Evolutionary conservation across 805 yeast genomes (phyloP).

Genomic region (Wickerhamiella bombiphila): DNA sequence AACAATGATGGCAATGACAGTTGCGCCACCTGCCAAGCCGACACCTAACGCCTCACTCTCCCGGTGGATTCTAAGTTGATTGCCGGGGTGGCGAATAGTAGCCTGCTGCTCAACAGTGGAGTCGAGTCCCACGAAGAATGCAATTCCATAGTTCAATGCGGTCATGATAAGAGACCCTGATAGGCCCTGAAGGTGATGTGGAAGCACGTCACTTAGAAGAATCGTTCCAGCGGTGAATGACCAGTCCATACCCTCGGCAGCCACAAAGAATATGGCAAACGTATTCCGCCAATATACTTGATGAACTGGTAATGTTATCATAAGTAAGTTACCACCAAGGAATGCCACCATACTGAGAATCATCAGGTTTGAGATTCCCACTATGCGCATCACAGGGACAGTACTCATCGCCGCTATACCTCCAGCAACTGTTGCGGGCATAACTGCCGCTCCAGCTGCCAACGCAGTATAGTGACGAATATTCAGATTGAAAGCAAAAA

Average conservation of each 20-base stretch:
- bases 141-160: conserved; percentile 54
- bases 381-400: conserved; percentile 20
- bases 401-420: conserved; percentile 39
- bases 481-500: conserved; percentile 37
- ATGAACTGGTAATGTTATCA: conserved; percentile 40
- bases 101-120: conserved; percentile 42
- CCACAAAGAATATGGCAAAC: conserved; percentile 39
- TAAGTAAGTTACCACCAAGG: conserved; percentile 37
- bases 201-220: conserved; percentile 42
- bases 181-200: conserved; percentile 53
- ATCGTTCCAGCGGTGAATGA: conserved; percentile 62
- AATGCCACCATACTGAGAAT: conserved; percentile 39
- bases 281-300: conserved; percentile 47
- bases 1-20: no score
- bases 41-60: conserved; percentile 45
- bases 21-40: conserved; percentile 45
- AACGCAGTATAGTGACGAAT: conserved; percentile 35
- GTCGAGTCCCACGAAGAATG: conserved; percentile 53
- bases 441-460: conserved; percentile 32
- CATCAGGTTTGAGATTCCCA: conserved; percentile 16
- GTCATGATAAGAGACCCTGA: conserved; percentile 63
- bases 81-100: conserved; percentile 12
- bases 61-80: conserved; percentile 34
- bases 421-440: conserved; percentile 39
- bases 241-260: conserved; percentile 66